phyloP scores from a whole-genome alignment of 2,329 filamentous ascomycete genomes.

The Taxawa tesnikishii region DNA sequence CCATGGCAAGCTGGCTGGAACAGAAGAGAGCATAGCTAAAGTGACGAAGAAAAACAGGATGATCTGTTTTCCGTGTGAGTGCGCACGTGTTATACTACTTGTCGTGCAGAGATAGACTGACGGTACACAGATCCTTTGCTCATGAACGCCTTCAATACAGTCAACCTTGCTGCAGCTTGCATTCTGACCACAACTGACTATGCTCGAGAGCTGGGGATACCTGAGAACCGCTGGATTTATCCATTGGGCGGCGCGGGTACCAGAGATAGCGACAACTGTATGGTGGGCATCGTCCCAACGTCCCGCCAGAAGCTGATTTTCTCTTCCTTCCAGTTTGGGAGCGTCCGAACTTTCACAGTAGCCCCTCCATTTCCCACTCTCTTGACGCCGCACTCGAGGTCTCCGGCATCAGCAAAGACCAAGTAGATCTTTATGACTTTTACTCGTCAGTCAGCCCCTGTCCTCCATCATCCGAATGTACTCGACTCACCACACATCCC shows the following conservation, averaged over 20 bases:
- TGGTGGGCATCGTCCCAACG: no score
- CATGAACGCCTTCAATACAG: slow-evolving; percentile 61
- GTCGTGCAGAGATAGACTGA: slow-evolving; percentile 7
- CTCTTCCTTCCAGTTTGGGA: slow-evolving; percentile 59
- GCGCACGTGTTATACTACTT: neutral
- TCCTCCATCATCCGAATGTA: neutral
- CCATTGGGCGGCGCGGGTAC: slow-evolving; percentile 52
- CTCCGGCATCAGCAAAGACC: slow-evolving; percentile 33
- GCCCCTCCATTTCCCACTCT: slow-evolving; percentile 45
- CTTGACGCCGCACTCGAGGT: slow-evolving; percentile 40
- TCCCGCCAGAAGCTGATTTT: no score
- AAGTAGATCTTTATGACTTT: slow-evolving; percentile 51
- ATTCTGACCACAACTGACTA: slow-evolving; percentile 46
- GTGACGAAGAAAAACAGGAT: slow-evolving; percentile 48
- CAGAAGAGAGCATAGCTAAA: slow-evolving; percentile 39
- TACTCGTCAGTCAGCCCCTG: slow-evolving; percentile 39
- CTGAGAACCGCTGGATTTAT: slow-evolving; percentile 49
- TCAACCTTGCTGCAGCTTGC: slow-evolving; percentile 51
- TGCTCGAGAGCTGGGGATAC: slow-evolving; percentile 43
- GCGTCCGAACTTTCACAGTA: slow-evolving; percentile 44
- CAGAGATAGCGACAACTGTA: slow-evolving; percentile 44
- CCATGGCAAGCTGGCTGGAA: slow-evolving; percentile 33
- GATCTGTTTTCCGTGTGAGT: slow-evolving; percentile 55
- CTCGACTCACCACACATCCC: neutral
- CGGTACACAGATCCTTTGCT: slow-evolving; percentile 45